Percentiles rank a stretch among this genome's conserved stretches.
These are phyloP conservation scores for Theobroma grandiflorum DNA, from an alignment of 441 rosid genomes.

Conservation along the genomic window DNA sequence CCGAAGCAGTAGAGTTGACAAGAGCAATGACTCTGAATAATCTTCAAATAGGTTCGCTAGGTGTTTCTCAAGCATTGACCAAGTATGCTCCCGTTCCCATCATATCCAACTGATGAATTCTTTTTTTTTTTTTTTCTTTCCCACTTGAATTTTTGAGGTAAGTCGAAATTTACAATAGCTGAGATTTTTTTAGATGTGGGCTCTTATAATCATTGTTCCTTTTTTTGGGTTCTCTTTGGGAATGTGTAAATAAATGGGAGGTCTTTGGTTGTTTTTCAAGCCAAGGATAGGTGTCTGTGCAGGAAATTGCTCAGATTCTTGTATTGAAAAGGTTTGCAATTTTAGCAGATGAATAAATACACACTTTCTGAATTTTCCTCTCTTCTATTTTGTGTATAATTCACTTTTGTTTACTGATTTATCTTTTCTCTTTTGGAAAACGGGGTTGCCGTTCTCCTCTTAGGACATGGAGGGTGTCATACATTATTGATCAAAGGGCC, in stretches of 20 bases:
- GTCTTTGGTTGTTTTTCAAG: conserved; percentile 14
- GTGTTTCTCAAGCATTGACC: conserved; percentile 85
- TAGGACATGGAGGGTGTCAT: neutral
- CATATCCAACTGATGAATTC: conserved; percentile 59
- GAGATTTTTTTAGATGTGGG: conserved; percentile 43
- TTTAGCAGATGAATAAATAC: conserved; percentile 42
- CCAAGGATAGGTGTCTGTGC: conserved; percentile 38
- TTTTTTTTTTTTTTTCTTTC: conserved; percentile 6
- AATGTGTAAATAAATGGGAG: conserved; percentile 51
- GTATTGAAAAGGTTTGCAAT: conserved; percentile 16
- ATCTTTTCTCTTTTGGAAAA: too few species aligned
- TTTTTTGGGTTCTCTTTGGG: conserved; percentile 13
- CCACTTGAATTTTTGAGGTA: conserved; percentile 34
- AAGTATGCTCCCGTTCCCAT: conserved; percentile 78
- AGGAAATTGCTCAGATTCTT: conserved; percentile 49
- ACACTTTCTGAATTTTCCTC: conserved; percentile 14
- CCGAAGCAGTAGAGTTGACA: conserved; percentile 83
- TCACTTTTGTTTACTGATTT: too few species aligned
- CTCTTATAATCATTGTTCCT: conserved; percentile 30
- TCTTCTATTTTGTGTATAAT: neutral
- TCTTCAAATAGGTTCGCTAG: conserved; percentile 87
- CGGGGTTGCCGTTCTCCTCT: too few species aligned
- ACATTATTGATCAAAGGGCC: neutral
- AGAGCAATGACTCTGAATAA: conserved; percentile 84
- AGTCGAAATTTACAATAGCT: conserved; percentile 34